Conservation (phyloP, 2,329 filamentous ascomycete species). For the Botrytis medusae region DNA sequence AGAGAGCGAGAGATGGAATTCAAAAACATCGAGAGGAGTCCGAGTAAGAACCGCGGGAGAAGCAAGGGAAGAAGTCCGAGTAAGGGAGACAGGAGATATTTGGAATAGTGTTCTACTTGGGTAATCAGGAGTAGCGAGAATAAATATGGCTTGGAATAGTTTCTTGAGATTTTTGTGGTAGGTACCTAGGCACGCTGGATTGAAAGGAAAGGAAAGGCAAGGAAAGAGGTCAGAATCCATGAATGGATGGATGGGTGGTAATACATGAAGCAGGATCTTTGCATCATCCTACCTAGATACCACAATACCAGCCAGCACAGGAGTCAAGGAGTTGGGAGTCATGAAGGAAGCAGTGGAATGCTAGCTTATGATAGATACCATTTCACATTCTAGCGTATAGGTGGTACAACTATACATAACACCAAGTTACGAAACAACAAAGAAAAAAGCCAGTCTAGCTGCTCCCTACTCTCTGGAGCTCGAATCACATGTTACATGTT, state of each 20-base stretch:
- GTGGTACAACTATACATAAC: background rate
- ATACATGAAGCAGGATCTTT: background rate
- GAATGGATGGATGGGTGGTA: background rate
- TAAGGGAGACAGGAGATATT: constrained; percentile 31
- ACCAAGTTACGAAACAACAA: background rate
- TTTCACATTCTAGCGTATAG: background rate
- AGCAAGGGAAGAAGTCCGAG: constrained; percentile 32
- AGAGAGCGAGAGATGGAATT: background rate
- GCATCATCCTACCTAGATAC: background rate
- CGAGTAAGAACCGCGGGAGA: constrained; percentile 33
- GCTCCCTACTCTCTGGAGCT: background rate
- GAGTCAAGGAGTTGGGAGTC: background rate
- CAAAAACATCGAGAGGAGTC: constrained; percentile 28
- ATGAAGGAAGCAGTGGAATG: background rate
- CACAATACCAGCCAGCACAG: background rate
- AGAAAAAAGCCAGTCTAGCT: background rate
- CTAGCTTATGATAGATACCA: background rate
- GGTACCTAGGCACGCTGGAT: background rate
- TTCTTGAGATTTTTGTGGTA: background rate
- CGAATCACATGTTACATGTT: background rate
- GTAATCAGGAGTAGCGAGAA: background rate
- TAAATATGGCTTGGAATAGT: background rate
- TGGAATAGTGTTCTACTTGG: constrained; percentile 10
- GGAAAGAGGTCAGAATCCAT: background rate
- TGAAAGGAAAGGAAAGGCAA: background rate